phyloP scores from a whole-genome alignment of 441 rosid species.

The Francoa sonchifolia region DNA sequence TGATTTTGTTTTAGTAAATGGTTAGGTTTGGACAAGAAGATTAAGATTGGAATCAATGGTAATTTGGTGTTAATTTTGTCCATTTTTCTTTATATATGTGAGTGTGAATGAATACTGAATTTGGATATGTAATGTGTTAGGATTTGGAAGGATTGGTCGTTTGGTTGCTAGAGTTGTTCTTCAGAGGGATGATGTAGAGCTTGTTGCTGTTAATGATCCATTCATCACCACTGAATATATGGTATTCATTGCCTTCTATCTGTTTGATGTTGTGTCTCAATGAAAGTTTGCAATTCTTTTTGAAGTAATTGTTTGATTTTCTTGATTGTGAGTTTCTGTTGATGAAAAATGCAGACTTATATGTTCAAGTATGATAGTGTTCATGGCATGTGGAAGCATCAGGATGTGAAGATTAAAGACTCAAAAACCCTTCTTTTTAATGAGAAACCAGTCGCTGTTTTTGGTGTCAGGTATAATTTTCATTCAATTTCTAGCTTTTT shows the following conservation, averaged over 20 bases:
- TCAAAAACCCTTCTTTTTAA: conserved; percentile 65
- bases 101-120: not conserved
- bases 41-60: conserved; percentile 20
- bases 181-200: conserved; percentile 61
- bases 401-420: conserved; percentile 54
- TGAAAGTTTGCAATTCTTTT: not conserved
- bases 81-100: not conserved
- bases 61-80: not conserved
- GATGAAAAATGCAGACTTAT: conserved; percentile 33
- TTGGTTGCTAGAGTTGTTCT: conserved; percentile 65
- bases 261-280: not conserved
- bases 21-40: conserved; percentile 18
- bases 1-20: not conserved
- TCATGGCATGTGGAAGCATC: conserved; percentile 70
- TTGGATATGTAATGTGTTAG: conserved; percentile 5
- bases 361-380: conserved; percentile 81
- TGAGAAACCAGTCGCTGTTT: conserved; percentile 43
- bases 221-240: conserved; percentile 60
- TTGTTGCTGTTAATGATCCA: conserved; percentile 69
- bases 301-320: not conserved
- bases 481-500: not conserved
- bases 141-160: conserved; percentile 71
- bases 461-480: conserved; percentile 39
- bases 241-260: conserved; percentile 15
- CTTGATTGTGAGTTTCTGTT: not conserved